Evolutionary conservation across 129 eudicot species (phyloP).

Genomic region (Daucus carota): DNA sequence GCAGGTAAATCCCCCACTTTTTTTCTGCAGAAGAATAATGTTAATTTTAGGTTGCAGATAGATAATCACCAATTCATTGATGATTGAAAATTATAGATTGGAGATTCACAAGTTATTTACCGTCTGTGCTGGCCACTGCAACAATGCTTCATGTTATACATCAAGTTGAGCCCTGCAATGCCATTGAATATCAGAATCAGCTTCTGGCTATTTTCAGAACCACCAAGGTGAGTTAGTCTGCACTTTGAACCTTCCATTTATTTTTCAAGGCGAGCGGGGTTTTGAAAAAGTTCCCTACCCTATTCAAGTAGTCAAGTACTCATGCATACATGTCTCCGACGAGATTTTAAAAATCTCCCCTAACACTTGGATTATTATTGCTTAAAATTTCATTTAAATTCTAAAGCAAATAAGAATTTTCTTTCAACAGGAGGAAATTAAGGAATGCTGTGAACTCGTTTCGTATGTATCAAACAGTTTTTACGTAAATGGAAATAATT

Average conservation of each 20-base stretch:
- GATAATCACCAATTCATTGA: not conserved
- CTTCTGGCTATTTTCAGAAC: constrained; percentile 65
- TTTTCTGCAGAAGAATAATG: not conserved
- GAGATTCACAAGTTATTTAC: constrained; percentile 44
- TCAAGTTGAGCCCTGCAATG: constrained; percentile 45
- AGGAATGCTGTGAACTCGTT: constrained; percentile 9
- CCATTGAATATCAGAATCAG: constrained; percentile 63
- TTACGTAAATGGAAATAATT: not conserved
- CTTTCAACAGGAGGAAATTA: not conserved
- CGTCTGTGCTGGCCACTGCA: constrained; percentile 77
- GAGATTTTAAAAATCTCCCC: too few species aligned
- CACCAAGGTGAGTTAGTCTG: constrained; percentile 38
- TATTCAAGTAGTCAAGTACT: too few species aligned
- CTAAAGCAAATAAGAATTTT: not conserved
- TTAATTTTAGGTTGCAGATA: not conserved
- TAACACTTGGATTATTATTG: not conserved
- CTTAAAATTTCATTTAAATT: not conserved
- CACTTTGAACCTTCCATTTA: not conserved
- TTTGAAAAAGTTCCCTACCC: not conserved
- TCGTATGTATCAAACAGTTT: not conserved
- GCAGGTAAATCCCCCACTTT: constrained; percentile 33
- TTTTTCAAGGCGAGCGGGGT: not conserved
- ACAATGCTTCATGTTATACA: constrained; percentile 64
- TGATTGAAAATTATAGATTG: constrained; percentile 35
- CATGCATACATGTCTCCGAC: not conserved